Percentiles rank a stretch among this genome's conserved stretches.
These are phyloP conservation scores for Lactifluus hygrophoroides DNA, from an alignment of 768 basidiomycete species.

Conservation along the genomic window DNA sequence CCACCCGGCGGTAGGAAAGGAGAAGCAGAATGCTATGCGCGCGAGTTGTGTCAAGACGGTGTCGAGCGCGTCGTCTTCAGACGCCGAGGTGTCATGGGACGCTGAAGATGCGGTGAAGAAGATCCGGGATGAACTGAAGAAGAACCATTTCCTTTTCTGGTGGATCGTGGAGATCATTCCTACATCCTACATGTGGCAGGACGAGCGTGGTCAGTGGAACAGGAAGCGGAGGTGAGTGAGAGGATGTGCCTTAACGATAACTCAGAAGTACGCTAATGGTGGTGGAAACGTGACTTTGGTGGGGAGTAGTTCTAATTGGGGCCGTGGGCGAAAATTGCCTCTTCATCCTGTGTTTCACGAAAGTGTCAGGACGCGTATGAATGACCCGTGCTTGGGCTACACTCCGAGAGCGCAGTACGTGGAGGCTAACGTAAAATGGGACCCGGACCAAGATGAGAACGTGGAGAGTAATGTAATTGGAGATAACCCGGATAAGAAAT, in stretches of 20 bases:
- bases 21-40: too few species aligned
- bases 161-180: conserved; percentile 66
- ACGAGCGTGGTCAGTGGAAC: conserved; percentile 47
- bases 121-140: conserved; percentile 44
- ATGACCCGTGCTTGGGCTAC: conserved; percentile 41
- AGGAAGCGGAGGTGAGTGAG: conserved; percentile 46
- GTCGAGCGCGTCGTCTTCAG: too few species aligned
- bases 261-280: not conserved
- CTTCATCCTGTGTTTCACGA: conserved; percentile 50
- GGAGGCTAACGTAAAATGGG: too few species aligned
- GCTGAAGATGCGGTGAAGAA: conserved; percentile 35
- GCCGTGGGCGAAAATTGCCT: conserved; percentile 46
- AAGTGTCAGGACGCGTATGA: conserved; percentile 54
- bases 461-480: too few species aligned
- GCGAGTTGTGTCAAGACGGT: too few species aligned
- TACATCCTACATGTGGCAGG: conserved; percentile 45
- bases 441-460: too few species aligned
- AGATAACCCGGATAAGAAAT: too few species aligned
- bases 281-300: not conserved
- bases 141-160: conserved; percentile 43
- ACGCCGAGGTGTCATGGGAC: not conserved
- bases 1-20: too few species aligned
- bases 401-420: conserved; percentile 49
- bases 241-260: not conserved
- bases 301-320: conserved; percentile 45